Evolutionary conservation across 306 rosid genomes (phyloP).

Genomic region (Quercus ilex): DNA sequence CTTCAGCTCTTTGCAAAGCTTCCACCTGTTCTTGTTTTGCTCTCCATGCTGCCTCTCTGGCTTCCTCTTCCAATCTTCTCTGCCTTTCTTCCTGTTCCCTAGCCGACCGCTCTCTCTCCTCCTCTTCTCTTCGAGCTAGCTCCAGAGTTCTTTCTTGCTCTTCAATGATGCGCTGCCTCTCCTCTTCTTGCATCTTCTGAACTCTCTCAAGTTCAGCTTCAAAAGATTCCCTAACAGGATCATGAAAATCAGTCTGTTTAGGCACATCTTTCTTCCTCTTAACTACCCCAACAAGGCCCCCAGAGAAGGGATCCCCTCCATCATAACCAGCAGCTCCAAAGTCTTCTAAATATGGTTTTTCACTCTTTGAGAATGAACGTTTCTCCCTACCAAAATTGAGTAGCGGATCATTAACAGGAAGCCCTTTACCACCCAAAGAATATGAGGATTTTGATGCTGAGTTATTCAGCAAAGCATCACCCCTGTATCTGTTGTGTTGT

Average conservation of each 20-base stretch:
- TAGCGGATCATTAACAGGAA: slow-evolving; percentile 62
- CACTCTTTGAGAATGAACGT: slow-evolving; percentile 50
- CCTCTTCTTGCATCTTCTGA: slow-evolving; percentile 95
- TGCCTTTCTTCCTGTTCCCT: slow-evolving; percentile 87
- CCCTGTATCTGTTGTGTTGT: slow-evolving; percentile 51
- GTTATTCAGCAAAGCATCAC: slow-evolving; percentile 44
- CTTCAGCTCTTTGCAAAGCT: slow-evolving; percentile 73
- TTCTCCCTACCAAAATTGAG: slow-evolving; percentile 90
- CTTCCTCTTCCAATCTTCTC: slow-evolving; percentile 84
- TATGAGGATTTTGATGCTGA: slow-evolving; percentile 49
- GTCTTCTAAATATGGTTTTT: slow-evolving; percentile 63
- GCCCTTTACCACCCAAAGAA: slow-evolving; percentile 59
- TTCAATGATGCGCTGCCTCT: slow-evolving; percentile 71
- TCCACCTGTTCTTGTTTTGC: slow-evolving; percentile 83
- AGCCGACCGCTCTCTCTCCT: slow-evolving; percentile 60
- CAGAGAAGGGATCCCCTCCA: slow-evolving; percentile 64
- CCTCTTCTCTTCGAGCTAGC: slow-evolving; percentile 84
- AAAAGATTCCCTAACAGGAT: slow-evolving; percentile 91
- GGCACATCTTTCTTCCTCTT: slow-evolving; percentile 83
- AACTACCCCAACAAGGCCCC: slow-evolving; percentile 66
- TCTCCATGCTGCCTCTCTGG: slow-evolving; percentile 94
- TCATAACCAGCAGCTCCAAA: slow-evolving; percentile 68
- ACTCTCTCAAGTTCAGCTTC: slow-evolving; percentile 99
- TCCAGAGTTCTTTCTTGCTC: slow-evolving; percentile 85
- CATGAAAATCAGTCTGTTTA: slow-evolving; percentile 81